phyloP scores from a whole-genome alignment of 2,329 filamentous ascomycete genomes.

The Leptoxyphium fumago region DNA sequence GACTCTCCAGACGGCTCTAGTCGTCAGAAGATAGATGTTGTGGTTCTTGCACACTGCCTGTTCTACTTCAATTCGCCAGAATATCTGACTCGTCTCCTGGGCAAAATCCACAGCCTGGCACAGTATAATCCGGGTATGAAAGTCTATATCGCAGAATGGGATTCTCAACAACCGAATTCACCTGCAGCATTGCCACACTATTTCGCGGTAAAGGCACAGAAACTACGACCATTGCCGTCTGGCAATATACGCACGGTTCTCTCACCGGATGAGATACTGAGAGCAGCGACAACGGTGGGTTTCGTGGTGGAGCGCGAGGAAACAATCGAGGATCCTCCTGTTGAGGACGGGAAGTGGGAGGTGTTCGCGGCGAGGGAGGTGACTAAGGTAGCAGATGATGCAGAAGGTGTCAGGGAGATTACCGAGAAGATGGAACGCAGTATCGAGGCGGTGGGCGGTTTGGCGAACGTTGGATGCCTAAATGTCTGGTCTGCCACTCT shows the following conservation, averaged over 20 bases:
- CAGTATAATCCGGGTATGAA: constrained; percentile 10
- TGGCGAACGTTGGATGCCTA: constrained; percentile 5
- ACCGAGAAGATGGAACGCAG: constrained; percentile 6
- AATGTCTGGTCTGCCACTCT: constrained; percentile 10
- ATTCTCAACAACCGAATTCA: not conserved
- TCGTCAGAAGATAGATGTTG: constrained; percentile 29
- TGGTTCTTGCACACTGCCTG: constrained; percentile 36
- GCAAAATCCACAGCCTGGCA: constrained; percentile 34
- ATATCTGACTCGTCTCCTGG: constrained; percentile 22
- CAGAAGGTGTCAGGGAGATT: constrained; percentile 20
- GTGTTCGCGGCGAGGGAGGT: constrained; percentile 16
- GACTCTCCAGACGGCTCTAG: constrained; percentile 18
- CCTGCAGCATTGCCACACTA: constrained; percentile 33
- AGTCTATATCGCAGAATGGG: not conserved
- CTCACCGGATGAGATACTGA: constrained; percentile 27
- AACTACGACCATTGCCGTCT: constrained; percentile 21
- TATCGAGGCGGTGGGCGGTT: constrained; percentile 2
- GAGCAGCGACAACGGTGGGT: constrained; percentile 21
- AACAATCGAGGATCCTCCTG: constrained; percentile 19
- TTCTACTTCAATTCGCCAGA: constrained; percentile 38
- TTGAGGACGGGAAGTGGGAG: constrained; percentile 37
- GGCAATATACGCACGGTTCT: constrained; percentile 37
- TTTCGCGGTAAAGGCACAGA: constrained; percentile 36
- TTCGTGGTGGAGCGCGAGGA: constrained; percentile 26
- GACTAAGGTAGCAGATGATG: constrained; percentile 2